Conservation (phyloP, 805 yeast genomes). For the Kodamaea leandrae region DNA sequence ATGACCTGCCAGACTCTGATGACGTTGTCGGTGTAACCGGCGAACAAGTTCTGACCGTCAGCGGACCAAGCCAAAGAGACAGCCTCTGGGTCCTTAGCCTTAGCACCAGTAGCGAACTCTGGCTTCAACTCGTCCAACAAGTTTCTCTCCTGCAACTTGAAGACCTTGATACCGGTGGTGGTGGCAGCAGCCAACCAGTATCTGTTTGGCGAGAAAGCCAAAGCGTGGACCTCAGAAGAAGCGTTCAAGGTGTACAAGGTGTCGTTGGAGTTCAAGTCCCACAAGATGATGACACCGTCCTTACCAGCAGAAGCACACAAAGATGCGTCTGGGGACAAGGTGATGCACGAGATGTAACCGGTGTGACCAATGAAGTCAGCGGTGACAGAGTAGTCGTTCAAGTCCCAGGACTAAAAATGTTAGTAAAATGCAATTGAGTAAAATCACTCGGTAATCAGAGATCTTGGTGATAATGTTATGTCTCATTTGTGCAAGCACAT, state of each 20-base stretch:
- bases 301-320: slow-evolving; percentile 99
- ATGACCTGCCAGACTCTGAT: slow-evolving; percentile 99
- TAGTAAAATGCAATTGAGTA: slow-evolving; percentile 31
- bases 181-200: slow-evolving; percentile 99
- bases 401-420: slow-evolving; percentile 91
- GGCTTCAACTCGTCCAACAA: slow-evolving; percentile 97
- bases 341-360: slow-evolving; percentile 95
- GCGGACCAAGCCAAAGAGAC: slow-evolving; percentile 99
- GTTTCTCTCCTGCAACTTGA: slow-evolving; percentile 92
- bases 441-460: slow-evolving; percentile 64
- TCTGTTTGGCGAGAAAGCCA: slow-evolving; percentile 99
- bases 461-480: slow-evolving; percentile 96
- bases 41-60: slow-evolving; percentile 98
- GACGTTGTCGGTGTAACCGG: slow-evolving; percentile 99
- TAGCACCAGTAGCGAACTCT: slow-evolving; percentile 84
- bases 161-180: slow-evolving; percentile 95
- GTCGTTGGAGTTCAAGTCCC: slow-evolving; percentile 88
- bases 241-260: slow-evolving; percentile 92
- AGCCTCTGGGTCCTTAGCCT: slow-evolving; percentile 97
- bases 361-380: slow-evolving; percentile 99
- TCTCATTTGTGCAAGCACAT: slow-evolving; percentile 88
- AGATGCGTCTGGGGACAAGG: slow-evolving; percentile 99
- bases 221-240: slow-evolving; percentile 95
- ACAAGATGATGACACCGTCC: slow-evolving; percentile 97
- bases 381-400: slow-evolving; percentile 74